Conservation (phyloP, 78 protist species). For the Tieghemostelium lacteum region DNA sequence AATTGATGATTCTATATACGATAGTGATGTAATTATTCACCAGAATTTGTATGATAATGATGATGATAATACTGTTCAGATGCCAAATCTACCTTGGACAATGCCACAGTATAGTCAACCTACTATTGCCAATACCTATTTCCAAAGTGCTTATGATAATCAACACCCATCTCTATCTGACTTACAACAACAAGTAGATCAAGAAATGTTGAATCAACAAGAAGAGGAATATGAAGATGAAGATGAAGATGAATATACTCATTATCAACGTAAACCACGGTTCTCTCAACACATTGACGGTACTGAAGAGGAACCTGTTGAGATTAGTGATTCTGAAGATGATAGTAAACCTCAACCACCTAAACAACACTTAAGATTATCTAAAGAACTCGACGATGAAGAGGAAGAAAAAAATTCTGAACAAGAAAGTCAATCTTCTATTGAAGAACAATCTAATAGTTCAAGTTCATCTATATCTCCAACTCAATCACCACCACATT, state of each 20-base stretch:
- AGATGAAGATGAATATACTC: not conserved
- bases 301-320: conserved; percentile 39
- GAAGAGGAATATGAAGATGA: not conserved
- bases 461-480: not conserved
- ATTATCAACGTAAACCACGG: not conserved
- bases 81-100: not conserved
- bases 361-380: not conserved
- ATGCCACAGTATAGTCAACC: not conserved
- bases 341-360: not conserved
- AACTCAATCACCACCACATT: not conserved
- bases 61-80: not conserved
- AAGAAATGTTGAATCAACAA: not conserved
- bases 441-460: not conserved
- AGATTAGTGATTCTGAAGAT: conserved; percentile 10
- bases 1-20: not conserved
- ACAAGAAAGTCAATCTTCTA: not conserved
- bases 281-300: not conserved
- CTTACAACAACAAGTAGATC: not conserved
- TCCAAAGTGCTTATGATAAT: not conserved
- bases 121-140: not conserved
- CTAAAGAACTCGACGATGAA: not conserved
- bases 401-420: not conserved
- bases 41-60: not conserved
- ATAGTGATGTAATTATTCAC: not conserved
- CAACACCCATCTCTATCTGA: conserved; percentile 9